These are phyloP conservation scores for Yamadazyma laniorum DNA, from an alignment of 805 yeast species.

Conservation along the genomic window DNA sequence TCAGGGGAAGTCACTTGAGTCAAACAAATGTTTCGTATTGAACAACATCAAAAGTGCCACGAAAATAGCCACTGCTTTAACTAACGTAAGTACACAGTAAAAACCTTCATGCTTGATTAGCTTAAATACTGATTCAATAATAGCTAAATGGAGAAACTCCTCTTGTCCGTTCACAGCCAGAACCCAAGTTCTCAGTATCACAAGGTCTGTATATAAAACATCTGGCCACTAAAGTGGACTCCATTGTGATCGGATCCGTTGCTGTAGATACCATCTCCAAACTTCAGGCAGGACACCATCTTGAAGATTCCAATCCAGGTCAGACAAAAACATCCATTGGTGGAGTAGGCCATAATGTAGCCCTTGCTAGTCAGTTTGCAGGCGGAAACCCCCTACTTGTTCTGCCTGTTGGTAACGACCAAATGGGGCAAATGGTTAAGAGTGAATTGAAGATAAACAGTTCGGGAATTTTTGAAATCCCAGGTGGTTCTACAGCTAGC, in stretches of 20 bases:
- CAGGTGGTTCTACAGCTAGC: slow-evolving; percentile 53
- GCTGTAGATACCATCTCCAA: slow-evolving; percentile 72
- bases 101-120: too few species aligned
- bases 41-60: slow-evolving; percentile 74
- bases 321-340: slow-evolving; percentile 57
- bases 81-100: slow-evolving; percentile 5
- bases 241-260: slow-evolving; percentile 67
- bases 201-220: too few species aligned
- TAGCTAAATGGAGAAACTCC: too few species aligned
- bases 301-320: slow-evolving; percentile 76
- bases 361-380: slow-evolving; percentile 53
- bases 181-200: too few species aligned
- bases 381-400: slow-evolving; percentile 41
- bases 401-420: slow-evolving; percentile 62
- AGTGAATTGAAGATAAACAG: slow-evolving; percentile 25
- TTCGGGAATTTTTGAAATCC: slow-evolving; percentile 38
- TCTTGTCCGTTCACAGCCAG: too few species aligned
- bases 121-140: too few species aligned
- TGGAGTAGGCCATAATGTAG: slow-evolving; percentile 83
- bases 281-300: slow-evolving; percentile 23
- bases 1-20: slow-evolving; percentile 63
- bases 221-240: too few species aligned
- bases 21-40: slow-evolving; percentile 72
- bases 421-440: slow-evolving; percentile 40
- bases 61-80: slow-evolving; percentile 58